Evolutionary conservation across 225 moss, liverwort and hornwort genomes (phyloP).

Genomic region (Sphagnum contortum): DNA sequence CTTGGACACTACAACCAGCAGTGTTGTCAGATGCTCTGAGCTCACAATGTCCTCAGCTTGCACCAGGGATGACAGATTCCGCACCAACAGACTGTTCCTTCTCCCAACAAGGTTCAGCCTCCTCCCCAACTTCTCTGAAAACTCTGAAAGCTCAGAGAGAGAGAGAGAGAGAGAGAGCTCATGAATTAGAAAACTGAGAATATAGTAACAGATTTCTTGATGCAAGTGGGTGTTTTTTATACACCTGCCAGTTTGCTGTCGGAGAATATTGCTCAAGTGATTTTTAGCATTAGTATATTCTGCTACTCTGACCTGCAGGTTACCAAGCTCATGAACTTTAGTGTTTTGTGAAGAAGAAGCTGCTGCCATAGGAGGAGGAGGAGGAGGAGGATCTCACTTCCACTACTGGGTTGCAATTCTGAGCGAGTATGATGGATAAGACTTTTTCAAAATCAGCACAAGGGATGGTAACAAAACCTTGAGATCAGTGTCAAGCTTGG

Average conservation of each 20-base stretch:
- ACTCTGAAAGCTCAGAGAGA: too few species aligned
- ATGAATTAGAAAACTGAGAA: too few species aligned
- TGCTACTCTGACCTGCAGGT: conserved; percentile 66
- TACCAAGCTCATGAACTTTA: neutral
- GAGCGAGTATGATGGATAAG: too few species aligned
- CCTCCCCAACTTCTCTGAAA: neutral
- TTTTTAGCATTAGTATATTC: conserved; percentile 86
- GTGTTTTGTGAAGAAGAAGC: too few species aligned
- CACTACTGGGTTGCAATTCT: too few species aligned
- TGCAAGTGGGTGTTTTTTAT: neutral
- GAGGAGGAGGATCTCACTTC: too few species aligned
- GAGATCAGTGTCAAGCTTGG: conserved; percentile 87
- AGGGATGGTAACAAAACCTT: conserved; percentile 34
- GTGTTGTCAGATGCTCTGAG: conserved; percentile 86
- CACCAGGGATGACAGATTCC: conserved; percentile 77
- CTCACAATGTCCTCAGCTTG: conserved; percentile 60
- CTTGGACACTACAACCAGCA: conserved; percentile 81
- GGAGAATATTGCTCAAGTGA: conserved; percentile 63
- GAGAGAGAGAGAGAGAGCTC: too few species aligned
- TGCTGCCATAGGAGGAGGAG: too few species aligned
- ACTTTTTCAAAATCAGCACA: neutral
- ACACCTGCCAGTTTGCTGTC: conserved; percentile 92
- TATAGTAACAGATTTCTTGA: too few species aligned
- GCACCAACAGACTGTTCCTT: conserved; percentile 79
- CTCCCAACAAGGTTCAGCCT: conserved; percentile 5